phyloP scores from a whole-genome alignment of 257 asterid species.

The Solanum gandarillasii region DNA sequence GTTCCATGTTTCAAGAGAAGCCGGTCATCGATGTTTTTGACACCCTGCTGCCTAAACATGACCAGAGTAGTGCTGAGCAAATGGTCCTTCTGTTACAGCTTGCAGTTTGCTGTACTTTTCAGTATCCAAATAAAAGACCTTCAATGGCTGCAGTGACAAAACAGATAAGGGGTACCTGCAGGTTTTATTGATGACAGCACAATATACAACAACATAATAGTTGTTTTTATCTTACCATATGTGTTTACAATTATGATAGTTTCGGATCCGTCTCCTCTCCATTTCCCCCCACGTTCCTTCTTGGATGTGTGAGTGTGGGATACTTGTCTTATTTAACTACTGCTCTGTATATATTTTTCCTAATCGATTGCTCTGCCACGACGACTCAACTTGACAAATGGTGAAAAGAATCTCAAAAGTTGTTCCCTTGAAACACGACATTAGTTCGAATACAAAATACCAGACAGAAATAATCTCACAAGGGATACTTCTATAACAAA shows the following conservation, averaged over 20 bases:
- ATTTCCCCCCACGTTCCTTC: neutral
- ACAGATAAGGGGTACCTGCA: conserved; percentile 8
- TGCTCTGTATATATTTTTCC: neutral
- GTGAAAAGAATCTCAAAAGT: neutral
- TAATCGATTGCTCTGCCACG: neutral
- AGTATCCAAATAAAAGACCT: conserved; percentile 14
- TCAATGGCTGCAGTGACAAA: conserved; percentile 15
- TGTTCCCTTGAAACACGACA: neutral
- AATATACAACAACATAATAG: neutral
- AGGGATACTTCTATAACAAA: neutral
- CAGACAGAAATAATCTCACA: neutral
- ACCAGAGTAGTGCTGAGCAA: conserved; percentile 10
- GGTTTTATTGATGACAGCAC: neutral
- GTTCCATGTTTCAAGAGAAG: conserved; percentile 16
- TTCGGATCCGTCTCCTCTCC: neutral
- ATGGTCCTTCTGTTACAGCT: conserved; percentile 24
- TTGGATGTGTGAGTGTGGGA: neutral
- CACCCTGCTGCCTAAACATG: neutral
- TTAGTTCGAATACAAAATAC: neutral
- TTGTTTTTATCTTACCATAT: neutral
- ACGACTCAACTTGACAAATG: neutral
- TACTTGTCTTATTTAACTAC: neutral
- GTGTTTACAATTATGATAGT: neutral
- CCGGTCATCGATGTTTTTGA: conserved; percentile 18
- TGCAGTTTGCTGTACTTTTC: conserved; percentile 23